Base-by-base conservation (phyloP, 345 rosid species). In the Barbarea vulgaris region DNA sequence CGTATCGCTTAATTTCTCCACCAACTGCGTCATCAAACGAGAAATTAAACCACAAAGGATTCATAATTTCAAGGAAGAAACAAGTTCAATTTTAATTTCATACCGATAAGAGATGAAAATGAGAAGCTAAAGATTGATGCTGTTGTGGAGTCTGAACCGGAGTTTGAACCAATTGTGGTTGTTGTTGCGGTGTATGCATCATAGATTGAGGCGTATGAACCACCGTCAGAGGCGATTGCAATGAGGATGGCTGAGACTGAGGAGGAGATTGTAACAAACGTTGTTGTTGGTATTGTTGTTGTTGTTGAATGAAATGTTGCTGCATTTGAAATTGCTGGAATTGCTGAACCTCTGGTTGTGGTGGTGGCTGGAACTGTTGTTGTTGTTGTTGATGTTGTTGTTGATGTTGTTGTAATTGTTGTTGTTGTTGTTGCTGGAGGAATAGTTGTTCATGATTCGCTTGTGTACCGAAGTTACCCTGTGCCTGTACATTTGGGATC, bases 61-160 rank as follows among this genome's bases (percentile, higher is more conserved):
- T 39, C 69, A n/a, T 24, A 1, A 54, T 53, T 39, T 15, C 22
- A 59, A 12, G 4, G 10, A 54, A 19, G 15, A 54, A 15, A 3
- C 5, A 27, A 54, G 15, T 42, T 6, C 11, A 7, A 5, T 3
- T 15, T 14, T 12, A 8, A 9, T 54, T 41, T 15, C 19, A 18
- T 75, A 93, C 96, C 19, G 82, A 89, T 59, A 83, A 77, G 74
- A 93, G 90, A 79, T 89, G 94, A 74, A 89, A 93, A 70, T 88
- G 96, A 37, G 98, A 93, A 22, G 98, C 96, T 21, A 93, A 88
- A 3, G 98, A 91, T 73, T 91, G 96, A 70, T 91, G 97, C 8
- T 84, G 93, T 6, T 83, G 89, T 11, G 78, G 78, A 33, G 78
- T 74, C 30, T 74, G 78, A 0, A 74, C 78, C 1, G 69, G 82